A percentile compares a stretch with the other conserved stretches of the same genome.
Conservation (phyloP, 2,329 filamentous ascomycete species). For the Fusarium sp. region DNA sequence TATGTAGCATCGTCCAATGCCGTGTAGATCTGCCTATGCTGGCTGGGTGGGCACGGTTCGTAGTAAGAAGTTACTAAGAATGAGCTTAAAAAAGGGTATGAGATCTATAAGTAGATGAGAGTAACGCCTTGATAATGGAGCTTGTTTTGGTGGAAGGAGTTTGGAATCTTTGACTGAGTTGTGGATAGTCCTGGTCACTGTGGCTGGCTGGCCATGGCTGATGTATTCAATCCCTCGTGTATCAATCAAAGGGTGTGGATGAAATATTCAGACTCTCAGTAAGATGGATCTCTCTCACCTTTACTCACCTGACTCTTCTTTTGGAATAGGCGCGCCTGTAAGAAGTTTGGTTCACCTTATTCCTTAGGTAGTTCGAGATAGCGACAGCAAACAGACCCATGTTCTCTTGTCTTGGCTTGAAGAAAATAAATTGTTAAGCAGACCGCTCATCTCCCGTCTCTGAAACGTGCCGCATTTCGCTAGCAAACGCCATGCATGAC, state of each 20-base stretch:
- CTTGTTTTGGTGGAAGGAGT: neutral
- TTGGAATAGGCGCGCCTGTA: neutral
- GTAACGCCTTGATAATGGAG: neutral
- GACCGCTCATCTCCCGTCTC: conserved; percentile 26
- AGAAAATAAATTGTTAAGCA: conserved; percentile 40
- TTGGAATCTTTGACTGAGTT: neutral
- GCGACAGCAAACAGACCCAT: neutral
- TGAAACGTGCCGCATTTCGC: conserved; percentile 17
- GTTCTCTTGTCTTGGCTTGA: neutral
- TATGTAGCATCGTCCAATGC: conserved; percentile 1
- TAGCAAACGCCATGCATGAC: conserved; percentile 21
- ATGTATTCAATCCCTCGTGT: neutral
- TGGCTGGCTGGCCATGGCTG: neutral
- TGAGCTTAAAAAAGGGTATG: neutral
- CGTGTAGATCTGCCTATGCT: neutral
- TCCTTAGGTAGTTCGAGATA: neutral
- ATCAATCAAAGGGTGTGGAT: neutral
- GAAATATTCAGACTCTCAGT: neutral
- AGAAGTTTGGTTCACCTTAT: neutral
- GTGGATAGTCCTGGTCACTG: neutral
- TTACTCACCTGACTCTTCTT: neutral
- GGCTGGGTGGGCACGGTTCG: neutral
- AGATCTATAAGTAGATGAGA: conserved; percentile 1
- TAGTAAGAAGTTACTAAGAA: conserved; percentile 1
- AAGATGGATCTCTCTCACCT: neutral